These are phyloP conservation scores for Salmacisia buchloeana DNA, from an alignment of 1,284 basidiomycete genomes.

Conservation along the genomic window DNA sequence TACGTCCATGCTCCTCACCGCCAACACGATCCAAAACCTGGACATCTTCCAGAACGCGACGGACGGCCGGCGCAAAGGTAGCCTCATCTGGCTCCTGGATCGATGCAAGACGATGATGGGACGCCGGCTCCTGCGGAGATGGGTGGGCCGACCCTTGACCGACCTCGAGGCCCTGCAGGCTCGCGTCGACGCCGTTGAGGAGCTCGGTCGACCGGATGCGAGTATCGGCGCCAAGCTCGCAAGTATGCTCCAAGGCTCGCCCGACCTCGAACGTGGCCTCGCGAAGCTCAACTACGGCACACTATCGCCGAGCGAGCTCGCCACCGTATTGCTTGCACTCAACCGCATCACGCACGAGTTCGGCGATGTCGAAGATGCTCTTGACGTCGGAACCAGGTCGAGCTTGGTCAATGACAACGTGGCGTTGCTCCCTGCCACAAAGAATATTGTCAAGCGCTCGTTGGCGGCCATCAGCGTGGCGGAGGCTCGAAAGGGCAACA, in stretches of 20 bases:
- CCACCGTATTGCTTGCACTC: slow-evolving; percentile 69
- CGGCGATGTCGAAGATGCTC: slow-evolving; percentile 54
- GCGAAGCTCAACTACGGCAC: slow-evolving; percentile 84
- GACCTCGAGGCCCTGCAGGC: slow-evolving; percentile 64
- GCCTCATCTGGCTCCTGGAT: slow-evolving; percentile 79
- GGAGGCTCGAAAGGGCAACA: slow-evolving; percentile 65
- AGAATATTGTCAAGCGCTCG: slow-evolving; percentile 59
- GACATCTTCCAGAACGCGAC: slow-evolving; percentile 48
- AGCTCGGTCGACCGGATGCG: slow-evolving; percentile 62
- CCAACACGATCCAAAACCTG: slow-evolving; percentile 80
- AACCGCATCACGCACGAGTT: slow-evolving; percentile 68
- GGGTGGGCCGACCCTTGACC: slow-evolving; percentile 79
- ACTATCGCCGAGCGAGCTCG: slow-evolving; percentile 73
- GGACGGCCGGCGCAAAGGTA: slow-evolving; percentile 68
- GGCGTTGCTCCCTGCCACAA: slow-evolving; percentile 64
- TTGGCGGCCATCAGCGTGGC: slow-evolving; percentile 62
- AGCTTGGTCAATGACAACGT: slow-evolving; percentile 68
- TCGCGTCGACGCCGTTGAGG: slow-evolving; percentile 76
- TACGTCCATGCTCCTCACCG: slow-evolving; percentile 80
- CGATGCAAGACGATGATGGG: slow-evolving; percentile 80
- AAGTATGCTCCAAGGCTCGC: slow-evolving; percentile 58
- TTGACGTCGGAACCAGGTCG: slow-evolving; percentile 56
- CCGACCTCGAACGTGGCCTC: slow-evolving; percentile 82
- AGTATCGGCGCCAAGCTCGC: slow-evolving; percentile 53
- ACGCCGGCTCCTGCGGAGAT: slow-evolving; percentile 70